Evolutionary conservation across 208 protist species (phyloP).

Genomic region (Crithidia fasciculata): DNA sequence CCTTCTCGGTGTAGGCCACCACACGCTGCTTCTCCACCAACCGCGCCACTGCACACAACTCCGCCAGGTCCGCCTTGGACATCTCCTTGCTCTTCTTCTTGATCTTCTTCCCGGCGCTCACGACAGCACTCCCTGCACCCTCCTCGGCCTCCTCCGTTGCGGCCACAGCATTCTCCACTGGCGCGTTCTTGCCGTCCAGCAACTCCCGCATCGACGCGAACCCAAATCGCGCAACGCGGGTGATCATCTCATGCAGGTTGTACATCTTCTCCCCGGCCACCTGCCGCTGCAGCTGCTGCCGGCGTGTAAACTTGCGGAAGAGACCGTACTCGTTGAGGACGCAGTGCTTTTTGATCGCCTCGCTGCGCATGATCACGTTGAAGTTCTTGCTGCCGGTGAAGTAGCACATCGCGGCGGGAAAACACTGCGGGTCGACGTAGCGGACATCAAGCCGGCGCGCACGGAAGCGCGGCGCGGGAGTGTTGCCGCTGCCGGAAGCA

Average conservation of each 20-base stretch:
- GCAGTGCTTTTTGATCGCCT: slow-evolving; percentile 83
- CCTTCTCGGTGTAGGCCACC: slow-evolving; percentile 67
- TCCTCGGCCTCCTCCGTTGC: slow-evolving; percentile 2
- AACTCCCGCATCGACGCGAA: slow-evolving; percentile 1
- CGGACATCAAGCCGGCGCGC: slow-evolving; percentile 88
- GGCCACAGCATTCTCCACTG: not conserved
- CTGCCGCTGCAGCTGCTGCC: slow-evolving; percentile 30
- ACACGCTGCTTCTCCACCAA: slow-evolving; percentile 72
- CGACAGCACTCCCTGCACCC: not conserved
- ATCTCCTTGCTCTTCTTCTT: slow-evolving; percentile 35
- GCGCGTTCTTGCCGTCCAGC: not conserved
- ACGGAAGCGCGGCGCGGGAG: slow-evolving; percentile 39
- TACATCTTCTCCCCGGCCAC: slow-evolving; percentile 19
- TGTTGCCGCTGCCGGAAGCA: not conserved
- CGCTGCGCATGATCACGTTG: slow-evolving; percentile 89
- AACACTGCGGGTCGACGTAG: slow-evolving; percentile 80
- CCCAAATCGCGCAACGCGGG: slow-evolving; percentile 41
- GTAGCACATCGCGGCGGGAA: slow-evolving; percentile 89
- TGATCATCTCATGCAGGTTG: slow-evolving; percentile 70
- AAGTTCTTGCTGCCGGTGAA: slow-evolving; percentile 95
- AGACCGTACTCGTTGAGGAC: slow-evolving; percentile 91
- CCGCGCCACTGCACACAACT: slow-evolving; percentile 51
- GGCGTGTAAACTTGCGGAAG: slow-evolving; percentile 49
- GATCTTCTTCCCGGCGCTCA: slow-evolving; percentile 12
- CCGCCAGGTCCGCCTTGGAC: slow-evolving; percentile 42